These are phyloP conservation scores for Fusarium sp. DNA, from an alignment of 2,329 filamentous ascomycete species.

Conservation along the genomic window DNA sequence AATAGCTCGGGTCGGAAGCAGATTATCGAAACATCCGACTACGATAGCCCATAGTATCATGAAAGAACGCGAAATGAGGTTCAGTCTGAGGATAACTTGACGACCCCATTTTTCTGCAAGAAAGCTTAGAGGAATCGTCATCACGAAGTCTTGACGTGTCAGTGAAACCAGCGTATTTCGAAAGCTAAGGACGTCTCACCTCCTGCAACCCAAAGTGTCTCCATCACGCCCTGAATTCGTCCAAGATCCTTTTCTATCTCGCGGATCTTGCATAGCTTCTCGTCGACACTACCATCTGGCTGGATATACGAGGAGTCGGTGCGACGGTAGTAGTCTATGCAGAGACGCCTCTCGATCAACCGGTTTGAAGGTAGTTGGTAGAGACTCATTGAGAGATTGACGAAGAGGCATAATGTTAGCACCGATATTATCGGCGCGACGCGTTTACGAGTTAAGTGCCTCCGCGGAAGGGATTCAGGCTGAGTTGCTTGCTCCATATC, in stretches of 20 bases:
- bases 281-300: constrained; percentile 56
- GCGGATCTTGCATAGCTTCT: constrained; percentile 65
- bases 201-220: constrained; percentile 61
- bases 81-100: constrained; percentile 55
- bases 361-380: constrained; percentile 61
- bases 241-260: constrained; percentile 62
- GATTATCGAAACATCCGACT: constrained; percentile 30
- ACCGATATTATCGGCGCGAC: constrained; percentile 39
- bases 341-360: constrained; percentile 60
- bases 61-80: constrained; percentile 52
- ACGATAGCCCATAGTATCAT: constrained; percentile 42
- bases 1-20: constrained; percentile 47
- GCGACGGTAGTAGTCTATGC: constrained; percentile 59
- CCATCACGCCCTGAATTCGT: constrained; percentile 62
- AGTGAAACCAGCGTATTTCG: neutral
- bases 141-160: constrained; percentile 54
- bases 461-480: no score
- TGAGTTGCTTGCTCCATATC: neutral
- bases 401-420: constrained; percentile 55
- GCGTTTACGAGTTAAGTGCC: neutral
- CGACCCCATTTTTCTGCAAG: constrained; percentile 57
- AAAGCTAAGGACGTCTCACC: constrained; percentile 44
- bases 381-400: constrained; percentile 60
- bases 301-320: constrained; percentile 49
- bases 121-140: constrained; percentile 61